Conservation (phyloP, 371 early-diverging fungal genomes). For the Zancudomyces culisetae region DNA sequence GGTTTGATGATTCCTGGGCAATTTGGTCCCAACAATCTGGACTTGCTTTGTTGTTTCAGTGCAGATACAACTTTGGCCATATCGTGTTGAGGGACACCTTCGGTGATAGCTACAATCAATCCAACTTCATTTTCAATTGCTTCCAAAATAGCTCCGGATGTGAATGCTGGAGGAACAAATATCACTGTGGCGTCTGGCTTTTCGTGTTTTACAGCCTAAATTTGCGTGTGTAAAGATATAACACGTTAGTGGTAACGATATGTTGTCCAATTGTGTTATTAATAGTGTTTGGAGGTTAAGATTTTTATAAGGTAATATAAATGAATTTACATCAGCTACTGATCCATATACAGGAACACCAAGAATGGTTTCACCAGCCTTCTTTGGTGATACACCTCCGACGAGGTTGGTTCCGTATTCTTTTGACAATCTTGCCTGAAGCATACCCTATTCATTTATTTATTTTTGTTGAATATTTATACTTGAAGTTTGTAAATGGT, state of each 20-base stretch:
- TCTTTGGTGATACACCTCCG: conserved; percentile 93
- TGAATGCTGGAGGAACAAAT: conserved; percentile 94
- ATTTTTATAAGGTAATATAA: too few species aligned
- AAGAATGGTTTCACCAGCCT: conserved; percentile 86
- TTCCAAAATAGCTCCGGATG: conserved; percentile 89
- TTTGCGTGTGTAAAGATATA: too few species aligned
- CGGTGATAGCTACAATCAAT: conserved; percentile 91
- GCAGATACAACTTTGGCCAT: conserved; percentile 78
- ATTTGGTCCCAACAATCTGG: conserved; percentile 97
- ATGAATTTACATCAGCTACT: conserved; percentile 54
- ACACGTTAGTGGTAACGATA: too few species aligned
- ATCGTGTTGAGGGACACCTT: conserved; percentile 98
- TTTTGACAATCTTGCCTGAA: conserved; percentile 95
- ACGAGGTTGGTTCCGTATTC: conserved; percentile 97
- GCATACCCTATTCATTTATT: conserved; percentile 63
- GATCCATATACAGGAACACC: conserved; percentile 89
- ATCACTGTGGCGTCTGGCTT: conserved; percentile 93
- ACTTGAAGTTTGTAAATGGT: not conserved
- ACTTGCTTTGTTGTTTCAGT: conserved; percentile 60
- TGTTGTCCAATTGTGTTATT: too few species aligned
- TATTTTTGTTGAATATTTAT: not conserved
- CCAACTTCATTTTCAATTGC: conserved; percentile 94
- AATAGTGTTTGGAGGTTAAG: too few species aligned
- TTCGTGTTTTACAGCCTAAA: conserved; percentile 52
- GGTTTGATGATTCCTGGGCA: conserved; percentile 98